Evolutionary conservation across 2,329 filamentous ascomycete species (phyloP).

Genomic region (Diaporthe helianthi): DNA sequence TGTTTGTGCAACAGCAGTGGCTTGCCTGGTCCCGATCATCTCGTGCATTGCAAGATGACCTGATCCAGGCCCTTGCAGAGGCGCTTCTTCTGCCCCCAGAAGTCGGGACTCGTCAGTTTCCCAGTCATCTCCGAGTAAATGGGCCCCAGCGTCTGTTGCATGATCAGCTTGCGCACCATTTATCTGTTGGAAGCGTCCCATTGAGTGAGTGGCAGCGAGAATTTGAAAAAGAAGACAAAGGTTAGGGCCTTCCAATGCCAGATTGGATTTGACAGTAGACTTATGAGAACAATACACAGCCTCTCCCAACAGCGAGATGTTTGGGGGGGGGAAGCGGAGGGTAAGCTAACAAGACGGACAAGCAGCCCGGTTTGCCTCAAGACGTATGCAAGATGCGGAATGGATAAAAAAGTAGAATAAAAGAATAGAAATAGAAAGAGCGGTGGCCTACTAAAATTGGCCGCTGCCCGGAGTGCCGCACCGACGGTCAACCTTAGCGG

Average conservation of each 20-base stretch:
- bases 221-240: background rate
- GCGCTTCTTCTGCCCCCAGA: background rate
- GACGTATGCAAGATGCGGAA: background rate
- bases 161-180: background rate
- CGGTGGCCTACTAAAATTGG: background rate
- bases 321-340: too few species aligned
- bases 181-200: background rate
- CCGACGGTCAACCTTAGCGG: conserved; percentile 7
- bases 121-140: background rate
- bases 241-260: background rate
- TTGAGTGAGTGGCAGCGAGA: background rate
- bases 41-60: background rate
- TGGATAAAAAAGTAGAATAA: background rate
- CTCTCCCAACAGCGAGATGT: background rate
- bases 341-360: background rate
- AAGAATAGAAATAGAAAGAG: background rate
- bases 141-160: background rate
- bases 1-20: background rate
- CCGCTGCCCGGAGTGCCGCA: background rate
- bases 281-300: background rate
- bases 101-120: background rate
- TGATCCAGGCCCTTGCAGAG: background rate
- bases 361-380: background rate
- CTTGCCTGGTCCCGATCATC: background rate
- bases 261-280: background rate